Percentiles rank a stretch among this genome's conserved stretches.
These are phyloP conservation scores for Saccharum spontaneum DNA, from an alignment of 176 grass and related monocot species.

Conservation along the genomic window DNA sequence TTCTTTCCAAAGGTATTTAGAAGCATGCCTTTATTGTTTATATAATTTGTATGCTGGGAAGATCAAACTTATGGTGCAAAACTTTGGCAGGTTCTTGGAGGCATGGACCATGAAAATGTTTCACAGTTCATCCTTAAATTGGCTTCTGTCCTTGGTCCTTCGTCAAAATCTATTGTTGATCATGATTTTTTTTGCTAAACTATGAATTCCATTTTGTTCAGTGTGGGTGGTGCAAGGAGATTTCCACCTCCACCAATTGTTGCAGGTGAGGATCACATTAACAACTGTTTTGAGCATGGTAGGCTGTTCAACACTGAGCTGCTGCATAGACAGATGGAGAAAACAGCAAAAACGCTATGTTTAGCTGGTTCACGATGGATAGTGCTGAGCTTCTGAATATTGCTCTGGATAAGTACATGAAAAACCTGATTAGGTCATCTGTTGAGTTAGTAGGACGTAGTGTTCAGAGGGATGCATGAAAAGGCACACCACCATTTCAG, in stretches of 20 bases:
- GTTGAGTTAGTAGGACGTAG: constrained; percentile 59
- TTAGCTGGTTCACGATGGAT: constrained; percentile 64
- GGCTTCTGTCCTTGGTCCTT: too few relatives aligned
- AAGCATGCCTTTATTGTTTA: too few relatives aligned
- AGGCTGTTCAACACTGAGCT: constrained; percentile 52
- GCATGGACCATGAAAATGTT: too few relatives aligned
- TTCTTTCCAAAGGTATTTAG: too few relatives aligned
- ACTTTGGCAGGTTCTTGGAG: too few relatives aligned
- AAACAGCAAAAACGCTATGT: constrained; percentile 65
- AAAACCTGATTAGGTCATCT: constrained; percentile 71
- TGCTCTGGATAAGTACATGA: constrained; percentile 78
- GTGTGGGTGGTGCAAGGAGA: constrained; percentile 55
- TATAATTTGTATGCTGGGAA: too few relatives aligned
- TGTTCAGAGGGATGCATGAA: constrained; percentile 43
- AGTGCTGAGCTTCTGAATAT: constrained; percentile 79
- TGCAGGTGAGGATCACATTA: constrained; percentile 38
- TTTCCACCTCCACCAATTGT: background rate
- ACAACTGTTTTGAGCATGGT: constrained; percentile 49
- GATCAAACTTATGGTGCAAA: too few relatives aligned
- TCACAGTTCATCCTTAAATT: too few relatives aligned
- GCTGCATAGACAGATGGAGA: constrained; percentile 62
- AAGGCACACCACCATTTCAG: constrained; percentile 26
- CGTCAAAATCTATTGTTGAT: too few relatives aligned
- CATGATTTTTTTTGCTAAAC: too few relatives aligned
- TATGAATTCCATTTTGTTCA: constrained; percentile 73